Evolutionary conservation across 352 stramenopile genomes (phyloP), one percentile per base, ranked within the genome.

Genomic region (Globisporangium iwayamae): DNA sequence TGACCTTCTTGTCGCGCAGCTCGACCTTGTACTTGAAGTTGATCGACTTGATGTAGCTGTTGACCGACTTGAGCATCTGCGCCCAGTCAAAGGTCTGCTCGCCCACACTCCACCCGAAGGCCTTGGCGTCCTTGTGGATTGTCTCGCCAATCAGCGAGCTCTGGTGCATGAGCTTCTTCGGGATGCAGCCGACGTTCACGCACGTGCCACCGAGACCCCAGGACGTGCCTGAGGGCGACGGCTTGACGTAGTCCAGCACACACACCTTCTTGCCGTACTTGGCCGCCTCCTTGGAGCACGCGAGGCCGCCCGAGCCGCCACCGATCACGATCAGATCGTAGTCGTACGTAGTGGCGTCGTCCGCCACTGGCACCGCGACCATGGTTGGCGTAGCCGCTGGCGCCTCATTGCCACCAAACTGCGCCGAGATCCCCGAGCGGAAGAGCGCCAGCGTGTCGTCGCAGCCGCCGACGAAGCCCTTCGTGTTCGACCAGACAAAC

Each of bases 131-230:
- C 52, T 90, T 81, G 62, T 93, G 78, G 47, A 98, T 76, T 10
- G 81, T 62, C 65, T 98, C 93, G 55, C 92, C 87, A 3, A 99
- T 79, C 36, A 98, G 63, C 41, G 95, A 89, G 65, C 95, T 97
- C 70, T 98, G 90, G 71, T 99, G 97, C 91, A 99, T 99, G 14
- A 99, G 81, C 74, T 99, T 99, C 81, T 99, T 99, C 30, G 98
- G 97, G 69, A 99, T 99, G 68, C 98, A 99, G 18, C 97, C 97
- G 5, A 99, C 97, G 74, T 99, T 99, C 61, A 99, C 97, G 67
- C 97, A 99, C 32, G 97, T 99, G 53, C 97, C 97, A 41, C 94
- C 94, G 36, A 98, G 83, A 16, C 94, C 93, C 94, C 93, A 98
- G 36, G 73, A 87, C 32, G 87, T 97, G 34, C 90, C 90, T 20